These are phyloP conservation scores for Dysphania ambrosioides DNA, from an alignment of 148 eudicot genomes.

Conservation along the genomic window DNA sequence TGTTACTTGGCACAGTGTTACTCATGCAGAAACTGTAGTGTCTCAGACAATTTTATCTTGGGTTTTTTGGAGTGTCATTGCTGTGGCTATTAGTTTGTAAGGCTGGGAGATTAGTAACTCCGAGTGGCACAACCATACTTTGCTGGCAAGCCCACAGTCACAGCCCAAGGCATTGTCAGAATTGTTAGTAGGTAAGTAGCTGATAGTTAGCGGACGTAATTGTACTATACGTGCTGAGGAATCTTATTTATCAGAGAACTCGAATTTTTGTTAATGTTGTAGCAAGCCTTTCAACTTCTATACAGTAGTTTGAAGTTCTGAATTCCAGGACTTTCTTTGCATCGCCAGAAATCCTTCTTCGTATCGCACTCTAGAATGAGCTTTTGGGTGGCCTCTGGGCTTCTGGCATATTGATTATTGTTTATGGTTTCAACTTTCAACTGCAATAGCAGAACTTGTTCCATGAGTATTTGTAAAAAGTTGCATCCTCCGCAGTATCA, in stretches of 20 bases:
- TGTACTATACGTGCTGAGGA: constrained; percentile 19
- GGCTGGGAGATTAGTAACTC: constrained; percentile 13
- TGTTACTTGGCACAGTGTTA: not conserved
- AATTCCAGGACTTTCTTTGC: not conserved
- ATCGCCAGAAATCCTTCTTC: not conserved
- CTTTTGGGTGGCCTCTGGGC: no score
- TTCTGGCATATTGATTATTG: no score
- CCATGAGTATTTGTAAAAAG: no score
- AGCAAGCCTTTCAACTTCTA: not conserved
- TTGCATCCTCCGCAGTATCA: no score
- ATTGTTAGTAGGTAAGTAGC: constrained; percentile 6
- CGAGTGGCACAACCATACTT: constrained; percentile 19
- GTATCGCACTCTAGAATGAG: not conserved
- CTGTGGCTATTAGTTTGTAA: not conserved
- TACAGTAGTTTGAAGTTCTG: not conserved
- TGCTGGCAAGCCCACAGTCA: constrained; percentile 9
- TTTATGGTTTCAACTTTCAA: no score
- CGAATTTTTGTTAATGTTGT: constrained; percentile 3
- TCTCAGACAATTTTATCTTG: not conserved
- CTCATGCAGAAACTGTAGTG: not conserved
- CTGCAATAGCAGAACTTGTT: no score
- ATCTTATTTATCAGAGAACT: constrained; percentile 4
- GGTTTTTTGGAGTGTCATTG: constrained; percentile 4
- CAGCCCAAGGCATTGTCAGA: not conserved
- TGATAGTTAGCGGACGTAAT: constrained; percentile 19